Evolutionary conservation across 2,329 filamentous ascomycete genomes (phyloP).

Genomic region (Neoascochyta sp.): DNA sequence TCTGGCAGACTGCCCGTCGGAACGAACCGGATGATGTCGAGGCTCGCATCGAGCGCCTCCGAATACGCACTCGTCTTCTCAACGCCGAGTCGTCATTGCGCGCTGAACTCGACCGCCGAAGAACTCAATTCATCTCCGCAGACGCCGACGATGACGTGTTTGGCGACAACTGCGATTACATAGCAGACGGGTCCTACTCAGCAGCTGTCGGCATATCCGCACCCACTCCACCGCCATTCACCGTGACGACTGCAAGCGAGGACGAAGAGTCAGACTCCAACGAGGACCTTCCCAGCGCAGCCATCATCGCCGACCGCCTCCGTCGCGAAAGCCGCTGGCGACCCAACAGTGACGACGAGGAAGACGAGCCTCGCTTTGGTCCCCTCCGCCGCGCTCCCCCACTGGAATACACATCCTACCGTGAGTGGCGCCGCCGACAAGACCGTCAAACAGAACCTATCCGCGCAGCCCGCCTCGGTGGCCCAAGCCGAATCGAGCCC

Average conservation of each 20-base stretch:
- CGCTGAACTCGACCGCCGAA: slow-evolving; percentile 3
- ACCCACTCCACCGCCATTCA: slow-evolving; percentile 40
- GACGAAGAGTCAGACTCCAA: slow-evolving; percentile 34
- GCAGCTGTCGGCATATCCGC: slow-evolving; percentile 29
- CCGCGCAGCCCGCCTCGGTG: slow-evolving; percentile 26
- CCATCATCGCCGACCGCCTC: slow-evolving; percentile 40
- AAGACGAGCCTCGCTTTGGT: slow-evolving; percentile 32
- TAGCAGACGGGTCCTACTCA: too few relatives aligned
- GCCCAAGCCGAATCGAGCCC: slow-evolving; percentile 36
- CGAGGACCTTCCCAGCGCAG: slow-evolving; percentile 38
- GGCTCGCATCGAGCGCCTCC: slow-evolving; percentile 24
- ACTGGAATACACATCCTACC: slow-evolving; percentile 24
- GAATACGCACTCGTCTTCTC: slow-evolving; percentile 15
- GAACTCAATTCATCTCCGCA: slow-evolving; percentile 3
- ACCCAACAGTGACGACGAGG: slow-evolving; percentile 37
- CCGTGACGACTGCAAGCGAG: slow-evolving; percentile 38
- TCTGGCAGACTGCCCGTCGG: slow-evolving; percentile 30
- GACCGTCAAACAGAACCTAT: slow-evolving; percentile 26
- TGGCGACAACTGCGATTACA: slow-evolving; percentile 33
- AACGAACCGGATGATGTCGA: slow-evolving; percentile 24
- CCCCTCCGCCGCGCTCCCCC: slow-evolving; percentile 22
- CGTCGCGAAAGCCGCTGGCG: slow-evolving; percentile 39
- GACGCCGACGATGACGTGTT: slow-evolving; percentile 19
- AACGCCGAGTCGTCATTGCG: slow-evolving; percentile 6
- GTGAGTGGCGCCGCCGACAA: slow-evolving; percentile 25